Evolutionary conservation across 2,329 filamentous ascomycete genomes (phyloP).

Genomic region (Tolypocladium ophioglossoides): DNA sequence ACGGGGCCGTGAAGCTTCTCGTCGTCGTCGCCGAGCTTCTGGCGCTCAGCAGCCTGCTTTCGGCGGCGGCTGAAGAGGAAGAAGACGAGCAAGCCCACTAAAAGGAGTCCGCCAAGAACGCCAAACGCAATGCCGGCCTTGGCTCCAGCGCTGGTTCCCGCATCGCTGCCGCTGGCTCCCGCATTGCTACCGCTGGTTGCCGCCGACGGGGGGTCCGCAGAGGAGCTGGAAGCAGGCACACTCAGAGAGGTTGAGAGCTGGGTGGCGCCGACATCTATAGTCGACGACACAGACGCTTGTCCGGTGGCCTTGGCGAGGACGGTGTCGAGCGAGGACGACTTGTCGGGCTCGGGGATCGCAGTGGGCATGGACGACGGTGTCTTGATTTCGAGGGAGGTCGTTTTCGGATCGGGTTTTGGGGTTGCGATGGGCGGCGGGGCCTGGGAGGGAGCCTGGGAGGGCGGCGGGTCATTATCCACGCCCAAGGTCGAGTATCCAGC

Average conservation of each 20-base stretch:
- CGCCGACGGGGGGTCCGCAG: constrained; percentile 6
- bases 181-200: neutral
- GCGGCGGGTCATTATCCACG: constrained; percentile 4
- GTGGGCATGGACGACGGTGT: neutral
- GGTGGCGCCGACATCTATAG: constrained; percentile 5
- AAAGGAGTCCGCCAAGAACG: constrained; percentile 57
- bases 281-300: constrained; percentile 6
- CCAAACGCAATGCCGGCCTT: constrained; percentile 84
- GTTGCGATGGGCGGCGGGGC: constrained; percentile 2
- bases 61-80: constrained; percentile 61
- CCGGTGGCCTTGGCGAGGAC: constrained; percentile 20
- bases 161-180: constrained; percentile 11
- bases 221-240: constrained; percentile 11
- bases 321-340: constrained; percentile 14
- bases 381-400: constrained; percentile 7
- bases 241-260: constrained; percentile 8
- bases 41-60: constrained; percentile 46
- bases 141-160: constrained; percentile 23
- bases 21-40: constrained; percentile 39
- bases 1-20: constrained; percentile 48
- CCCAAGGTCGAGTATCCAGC: constrained; percentile 29
- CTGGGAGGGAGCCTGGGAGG: constrained; percentile 7
- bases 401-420: constrained; percentile 4
- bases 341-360: constrained; percentile 4
- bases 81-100: constrained; percentile 57